These are phyloP conservation scores for Inga leiocalycina DNA, from an alignment of 306 rosid species.

Conservation along the genomic window DNA sequence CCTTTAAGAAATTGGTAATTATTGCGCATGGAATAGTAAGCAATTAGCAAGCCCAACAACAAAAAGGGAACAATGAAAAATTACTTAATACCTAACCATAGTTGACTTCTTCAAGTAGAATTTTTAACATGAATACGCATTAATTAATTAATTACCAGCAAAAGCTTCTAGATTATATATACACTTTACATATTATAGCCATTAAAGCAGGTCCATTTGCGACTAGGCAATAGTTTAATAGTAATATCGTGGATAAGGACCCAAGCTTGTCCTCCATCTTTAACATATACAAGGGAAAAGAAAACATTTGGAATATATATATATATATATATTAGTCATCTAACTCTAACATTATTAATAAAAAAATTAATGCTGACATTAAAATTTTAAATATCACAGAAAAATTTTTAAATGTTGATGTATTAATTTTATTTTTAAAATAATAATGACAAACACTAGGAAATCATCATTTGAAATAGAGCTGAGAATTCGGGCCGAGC, in stretches of 20 bases:
- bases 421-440: too few species aligned
- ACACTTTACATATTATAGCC: neutral
- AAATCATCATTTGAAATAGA: too few species aligned
- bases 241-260: neutral
- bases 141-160: neutral
- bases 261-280: neutral
- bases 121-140: neutral
- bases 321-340: too few species aligned
- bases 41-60: neutral
- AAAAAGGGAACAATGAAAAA: neutral
- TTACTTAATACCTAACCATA: neutral
- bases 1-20: neutral
- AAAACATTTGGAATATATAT: neutral
- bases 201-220: neutral
- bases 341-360: too few species aligned
- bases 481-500: too few species aligned
- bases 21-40: neutral
- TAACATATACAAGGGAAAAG: neutral
- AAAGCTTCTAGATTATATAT: neutral
- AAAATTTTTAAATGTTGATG: too few species aligned
- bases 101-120: constrained; percentile 1
- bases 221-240: neutral
- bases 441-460: too few species aligned
- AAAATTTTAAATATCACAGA: too few species aligned
- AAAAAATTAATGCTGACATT: too few species aligned